Percentiles rank a stretch among this genome's conserved stretches.
These are phyloP conservation scores for Solanum raphanifolium DNA, from an alignment of 257 asterid species.

Conservation along the genomic window DNA sequence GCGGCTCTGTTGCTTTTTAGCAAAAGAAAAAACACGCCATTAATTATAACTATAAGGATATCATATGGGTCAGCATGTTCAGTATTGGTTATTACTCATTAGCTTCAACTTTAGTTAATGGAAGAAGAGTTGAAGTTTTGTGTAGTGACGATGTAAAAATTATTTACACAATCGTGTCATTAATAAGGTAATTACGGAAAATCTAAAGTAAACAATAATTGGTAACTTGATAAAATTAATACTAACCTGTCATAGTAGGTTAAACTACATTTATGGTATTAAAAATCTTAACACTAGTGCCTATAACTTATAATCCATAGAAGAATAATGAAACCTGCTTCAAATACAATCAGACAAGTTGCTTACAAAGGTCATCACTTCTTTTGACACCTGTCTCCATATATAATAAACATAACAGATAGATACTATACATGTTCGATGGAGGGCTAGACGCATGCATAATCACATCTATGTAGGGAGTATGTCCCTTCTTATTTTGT, in stretches of 20 bases:
- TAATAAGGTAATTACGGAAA: neutral
- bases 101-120: neutral
- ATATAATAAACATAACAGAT: neutral
- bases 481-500: neutral
- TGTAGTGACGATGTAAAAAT: neutral
- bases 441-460: neutral
- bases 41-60: neutral
- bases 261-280: neutral
- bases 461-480: neutral
- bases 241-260: neutral
- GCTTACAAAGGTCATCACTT: neutral
- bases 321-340: neutral
- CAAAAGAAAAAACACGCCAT: neutral
- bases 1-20: neutral
- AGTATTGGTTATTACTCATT: neutral
- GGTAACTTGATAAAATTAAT: neutral
- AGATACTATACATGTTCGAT: neutral
- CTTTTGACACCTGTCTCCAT: neutral
- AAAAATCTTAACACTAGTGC: neutral
- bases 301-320: neutral
- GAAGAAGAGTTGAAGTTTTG: neutral
- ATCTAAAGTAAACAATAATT: neutral
- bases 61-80: neutral
- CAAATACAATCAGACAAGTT: neutral
- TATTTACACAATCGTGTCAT: neutral